Evolutionary conservation across 1,284 basidiomycete genomes (phyloP).

Genomic region (Calocybe gambosa): DNA sequence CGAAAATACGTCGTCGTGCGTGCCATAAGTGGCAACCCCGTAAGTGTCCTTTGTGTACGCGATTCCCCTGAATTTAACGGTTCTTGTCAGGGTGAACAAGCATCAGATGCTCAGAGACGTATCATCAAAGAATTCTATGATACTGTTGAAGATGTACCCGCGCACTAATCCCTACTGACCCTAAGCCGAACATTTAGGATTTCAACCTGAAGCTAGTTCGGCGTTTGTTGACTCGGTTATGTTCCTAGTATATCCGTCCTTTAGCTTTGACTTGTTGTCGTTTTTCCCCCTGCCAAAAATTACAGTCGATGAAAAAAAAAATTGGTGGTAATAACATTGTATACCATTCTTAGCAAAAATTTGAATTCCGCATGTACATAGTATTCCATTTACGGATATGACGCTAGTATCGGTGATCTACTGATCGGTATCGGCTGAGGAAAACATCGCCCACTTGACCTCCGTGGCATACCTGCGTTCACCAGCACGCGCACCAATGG

Average conservation of each 20-base stretch:
- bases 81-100: slow-evolving; percentile 50
- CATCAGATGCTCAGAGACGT: slow-evolving; percentile 67
- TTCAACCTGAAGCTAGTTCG: neutral
- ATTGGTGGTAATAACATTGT: no score
- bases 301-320: no score
- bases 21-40: slow-evolving; percentile 54
- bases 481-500: neutral
- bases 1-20: slow-evolving; percentile 85
- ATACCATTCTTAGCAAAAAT: no score
- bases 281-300: no score
- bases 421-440: neutral
- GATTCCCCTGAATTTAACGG: neutral
- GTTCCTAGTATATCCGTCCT: no score
- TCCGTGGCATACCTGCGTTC: neutral
- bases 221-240: neutral
- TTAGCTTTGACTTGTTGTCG: no score
- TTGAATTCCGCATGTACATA: neutral
- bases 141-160: slow-evolving; percentile 62
- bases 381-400: neutral
- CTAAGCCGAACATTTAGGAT: no score
- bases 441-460: neutral
- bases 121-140: slow-evolving; percentile 83
- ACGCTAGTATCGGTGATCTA: neutral
- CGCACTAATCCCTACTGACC: slow-evolving; percentile 27
- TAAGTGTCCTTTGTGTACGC: slow-evolving; percentile 24